These are phyloP conservation scores for Ramalina peruviana DNA, from an alignment of 495 filamentous ascomycete species.

Conservation along the genomic window DNA sequence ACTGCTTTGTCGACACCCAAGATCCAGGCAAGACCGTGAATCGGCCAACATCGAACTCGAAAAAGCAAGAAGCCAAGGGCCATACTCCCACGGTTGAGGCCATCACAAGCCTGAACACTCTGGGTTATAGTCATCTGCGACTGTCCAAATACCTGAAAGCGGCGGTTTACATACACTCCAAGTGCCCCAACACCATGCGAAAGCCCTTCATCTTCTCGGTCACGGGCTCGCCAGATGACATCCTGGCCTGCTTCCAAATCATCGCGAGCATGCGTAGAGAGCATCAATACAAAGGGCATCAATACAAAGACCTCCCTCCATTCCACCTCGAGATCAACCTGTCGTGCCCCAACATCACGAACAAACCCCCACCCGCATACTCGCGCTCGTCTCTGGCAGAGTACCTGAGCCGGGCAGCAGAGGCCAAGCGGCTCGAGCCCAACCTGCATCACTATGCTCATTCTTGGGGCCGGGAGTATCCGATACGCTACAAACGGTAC, in stretches of 20 bases:
- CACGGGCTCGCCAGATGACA: conserved; percentile 41
- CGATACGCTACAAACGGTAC: not conserved
- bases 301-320: conserved; percentile 1
- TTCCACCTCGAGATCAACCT: conserved; percentile 54
- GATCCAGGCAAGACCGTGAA: conserved; percentile 6
- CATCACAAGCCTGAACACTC: conserved; percentile 27
- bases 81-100: conserved; percentile 2
- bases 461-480: too few relatives aligned
- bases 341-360: conserved; percentile 57
- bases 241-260: conserved; percentile 28
- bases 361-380: conserved; percentile 55
- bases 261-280: conserved; percentile 5
- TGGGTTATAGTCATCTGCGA: conserved; percentile 28
- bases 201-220: conserved; percentile 58
- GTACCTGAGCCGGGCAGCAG: conserved; percentile 33
- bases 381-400: conserved; percentile 24
- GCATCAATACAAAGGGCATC: not conserved
- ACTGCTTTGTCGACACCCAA: conserved; percentile 24
- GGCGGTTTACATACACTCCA: conserved; percentile 14
- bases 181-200: not conserved
- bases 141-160: conserved; percentile 23
- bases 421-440: not conserved
- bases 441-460: too few relatives aligned
- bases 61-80: not conserved
- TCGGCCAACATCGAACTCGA: not conserved